Evolutionary conservation across 352 stramenopile genomes (phyloP), one percentile per base, ranked within the genome.

Genomic region (Pythium vanterpoolii): DNA sequence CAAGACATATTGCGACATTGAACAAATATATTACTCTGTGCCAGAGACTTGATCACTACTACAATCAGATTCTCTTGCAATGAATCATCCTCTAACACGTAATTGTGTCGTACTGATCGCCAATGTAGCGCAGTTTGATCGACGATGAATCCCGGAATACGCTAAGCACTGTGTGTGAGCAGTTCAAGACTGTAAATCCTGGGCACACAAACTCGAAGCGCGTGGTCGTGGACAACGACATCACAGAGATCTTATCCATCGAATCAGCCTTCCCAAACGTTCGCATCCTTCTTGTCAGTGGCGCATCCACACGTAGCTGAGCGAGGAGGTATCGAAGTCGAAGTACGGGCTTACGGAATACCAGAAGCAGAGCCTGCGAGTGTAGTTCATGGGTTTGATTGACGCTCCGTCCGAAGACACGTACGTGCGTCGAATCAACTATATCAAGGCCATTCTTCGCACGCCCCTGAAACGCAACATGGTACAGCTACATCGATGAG

Each of bases 101-200:
- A n/a, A n/a, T n/a, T n/a, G n/a, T n/a, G n/a, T n/a, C n/a, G n/a
- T n/a, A n/a, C n/a, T n/a, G n/a, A n/a, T n/a, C n/a, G n/a, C n/a
- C n/a, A n/a, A n/a, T n/a, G n/a, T 49, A 76, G 75, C 23, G 76
- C 66, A n/a, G 66, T 67, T 23, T 65, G 68, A 16, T 61, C 18
- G 30, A 63, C 63, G 3, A 58, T 26, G 5, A 23, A 14, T 2
- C 67, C 67, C 51, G 64, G 76, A 13, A 63, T 67, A 23, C 45
- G 24, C 18, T 67, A 64, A 64, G 67, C 73, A 31, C 55, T 71
- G 33, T 39, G 8, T 39, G 8, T 39, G 33, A 39, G 33, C 33
- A 39, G 33, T 39, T 39, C 33, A 39, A 39, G 14, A 14, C 33
- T 8, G 33, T 14, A 8, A 39, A 39, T 39, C 33, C 33, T 8